A percentile compares a stretch with the other conserved stretches of the same genome.
Evolutionary conservation across 2,329 filamentous ascomycete genomes (phyloP).

Genomic region (Colletotrichum spinosum): DNA sequence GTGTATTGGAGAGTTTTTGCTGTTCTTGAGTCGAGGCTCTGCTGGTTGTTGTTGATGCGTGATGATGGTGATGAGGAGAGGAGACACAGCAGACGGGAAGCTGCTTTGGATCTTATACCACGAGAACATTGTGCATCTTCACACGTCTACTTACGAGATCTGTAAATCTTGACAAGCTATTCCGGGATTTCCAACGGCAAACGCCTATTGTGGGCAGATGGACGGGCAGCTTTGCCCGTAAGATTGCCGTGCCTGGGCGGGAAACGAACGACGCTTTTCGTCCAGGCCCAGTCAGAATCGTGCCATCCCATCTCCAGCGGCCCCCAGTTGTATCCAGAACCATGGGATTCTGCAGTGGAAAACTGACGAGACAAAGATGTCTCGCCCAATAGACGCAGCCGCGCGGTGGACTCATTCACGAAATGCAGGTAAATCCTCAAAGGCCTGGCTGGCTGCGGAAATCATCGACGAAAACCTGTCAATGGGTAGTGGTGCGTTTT

Average conservation of each 20-base stretch:
- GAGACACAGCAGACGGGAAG: conserved; percentile 27
- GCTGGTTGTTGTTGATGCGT: conserved; percentile 24
- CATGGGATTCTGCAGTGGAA: conserved; percentile 28
- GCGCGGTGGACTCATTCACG: conserved; percentile 5
- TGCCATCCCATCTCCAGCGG: conserved; percentile 36
- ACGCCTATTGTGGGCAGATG: conserved; percentile 39
- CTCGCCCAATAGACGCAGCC: conserved; percentile 35
- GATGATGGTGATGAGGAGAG: conserved; percentile 33
- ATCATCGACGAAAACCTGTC: conserved; percentile 6
- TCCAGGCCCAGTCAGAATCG: conserved; percentile 25
- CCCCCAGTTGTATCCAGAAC: conserved; percentile 14
- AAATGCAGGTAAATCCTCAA: conserved; percentile 7
- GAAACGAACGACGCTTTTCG: conserved; percentile 30
- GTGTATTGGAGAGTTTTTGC: conserved; percentile 27
- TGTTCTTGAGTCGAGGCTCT: conserved; percentile 35
- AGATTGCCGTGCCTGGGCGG: conserved; percentile 36
- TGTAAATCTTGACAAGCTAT: conserved; percentile 24
- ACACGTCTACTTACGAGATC: conserved; percentile 23
- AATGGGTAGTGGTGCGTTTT: conserved; percentile 33
- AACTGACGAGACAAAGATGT: conserved; percentile 12
- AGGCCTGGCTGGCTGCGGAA: conserved; percentile 1
- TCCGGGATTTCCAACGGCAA: conserved; percentile 31
- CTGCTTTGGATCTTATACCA: conserved; percentile 38
- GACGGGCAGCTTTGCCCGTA: conserved; percentile 33
- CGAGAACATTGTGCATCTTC: conserved; percentile 4